Evolutionary conservation across 2,329 filamentous ascomycete species (phyloP).

Genomic region (Cladorrhinum sp.): DNA sequence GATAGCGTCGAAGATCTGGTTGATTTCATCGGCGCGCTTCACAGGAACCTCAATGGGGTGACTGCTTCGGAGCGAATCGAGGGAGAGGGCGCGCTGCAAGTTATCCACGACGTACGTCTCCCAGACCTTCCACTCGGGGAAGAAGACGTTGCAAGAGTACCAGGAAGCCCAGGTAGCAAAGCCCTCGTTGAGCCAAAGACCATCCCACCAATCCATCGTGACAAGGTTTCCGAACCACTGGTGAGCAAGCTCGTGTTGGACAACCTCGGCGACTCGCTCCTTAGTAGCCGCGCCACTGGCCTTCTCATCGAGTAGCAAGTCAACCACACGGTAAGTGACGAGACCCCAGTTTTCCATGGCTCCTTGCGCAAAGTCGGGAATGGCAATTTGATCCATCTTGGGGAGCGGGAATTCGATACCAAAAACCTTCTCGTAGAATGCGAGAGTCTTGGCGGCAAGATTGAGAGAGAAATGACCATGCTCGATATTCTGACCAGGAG

Average conservation of each 20-base stretch:
- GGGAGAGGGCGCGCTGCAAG: slow-evolving; percentile 78
- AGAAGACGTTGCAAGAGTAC: slow-evolving; percentile 93
- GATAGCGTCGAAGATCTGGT: slow-evolving; percentile 97
- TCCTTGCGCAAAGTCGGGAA: slow-evolving; percentile 91
- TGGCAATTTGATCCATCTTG: slow-evolving; percentile 96
- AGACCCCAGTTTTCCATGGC: slow-evolving; percentile 99
- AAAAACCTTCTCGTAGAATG: slow-evolving; percentile 95
- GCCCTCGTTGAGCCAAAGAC: slow-evolving; percentile 85
- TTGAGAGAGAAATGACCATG: slow-evolving; percentile 88
- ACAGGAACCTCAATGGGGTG: slow-evolving; percentile 96
- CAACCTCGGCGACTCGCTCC: slow-evolving; percentile 89
- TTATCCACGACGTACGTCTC: slow-evolving; percentile 92
- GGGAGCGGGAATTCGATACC: slow-evolving; percentile 81
- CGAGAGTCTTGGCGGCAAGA: slow-evolving; percentile 82
- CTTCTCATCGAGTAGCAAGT: slow-evolving; percentile 88
- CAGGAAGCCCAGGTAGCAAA: slow-evolving; percentile 84
- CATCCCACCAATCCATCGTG: slow-evolving; percentile 94
- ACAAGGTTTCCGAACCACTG: slow-evolving; percentile 93
- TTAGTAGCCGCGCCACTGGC: slow-evolving; percentile 84
- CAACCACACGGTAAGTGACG: slow-evolving; percentile 90
- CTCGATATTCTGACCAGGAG: slow-evolving; percentile 83
- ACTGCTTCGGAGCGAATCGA: slow-evolving; percentile 90
- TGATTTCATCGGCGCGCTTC: slow-evolving; percentile 92
- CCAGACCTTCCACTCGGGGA: slow-evolving; percentile 98
- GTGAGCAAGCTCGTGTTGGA: slow-evolving; percentile 93